Evolutionary conservation across 192 early-diverging fungal species (phyloP).

Genomic region (Podila minutissima): DNA sequence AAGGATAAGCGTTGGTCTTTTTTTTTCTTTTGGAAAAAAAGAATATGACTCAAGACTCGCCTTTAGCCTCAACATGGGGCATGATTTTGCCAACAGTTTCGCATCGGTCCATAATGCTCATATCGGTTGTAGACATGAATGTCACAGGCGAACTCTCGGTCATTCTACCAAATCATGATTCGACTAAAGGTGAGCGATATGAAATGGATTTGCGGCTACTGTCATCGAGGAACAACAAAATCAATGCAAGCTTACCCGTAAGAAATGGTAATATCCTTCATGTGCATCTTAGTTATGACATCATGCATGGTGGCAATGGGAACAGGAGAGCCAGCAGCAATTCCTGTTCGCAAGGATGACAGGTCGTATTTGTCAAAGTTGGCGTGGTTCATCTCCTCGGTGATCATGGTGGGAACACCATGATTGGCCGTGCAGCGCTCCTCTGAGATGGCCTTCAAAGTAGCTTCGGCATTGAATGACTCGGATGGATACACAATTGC

Average conservation of each 20-base stretch:
- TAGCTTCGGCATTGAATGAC: conserved; percentile 53
- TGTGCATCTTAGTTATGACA: conserved; percentile 54
- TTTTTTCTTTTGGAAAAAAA: not conserved
- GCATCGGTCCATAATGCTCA: conserved; percentile 35
- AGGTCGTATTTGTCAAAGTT: conserved; percentile 53
- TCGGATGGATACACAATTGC: conserved; percentile 54
- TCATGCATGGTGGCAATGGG: conserved; percentile 60
- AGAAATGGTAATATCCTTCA: conserved; percentile 53
- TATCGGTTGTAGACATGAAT: conserved; percentile 47
- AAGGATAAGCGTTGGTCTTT: not conserved
- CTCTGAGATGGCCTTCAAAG: conserved; percentile 48
- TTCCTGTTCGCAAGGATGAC: conserved; percentile 53
- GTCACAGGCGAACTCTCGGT: conserved; percentile 58
- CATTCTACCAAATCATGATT: conserved; percentile 4
- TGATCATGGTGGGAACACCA: conserved; percentile 40
- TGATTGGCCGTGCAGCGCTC: conserved; percentile 58
- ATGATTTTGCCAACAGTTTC: conserved; percentile 56
- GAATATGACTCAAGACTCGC: not conserved
- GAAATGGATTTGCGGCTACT: not conserved
- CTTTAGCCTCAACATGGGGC: conserved; percentile 59
- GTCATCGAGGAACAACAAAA: not conserved
- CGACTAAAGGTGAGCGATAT: not conserved
- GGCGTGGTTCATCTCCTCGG: conserved; percentile 54
- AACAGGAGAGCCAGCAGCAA: conserved; percentile 58
- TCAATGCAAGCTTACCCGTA: conserved; percentile 9